Percentiles rank a stretch among this genome's conserved stretches.
These are phyloP conservation scores for Wickerhamomyces queroliae DNA, from an alignment of 805 yeast genomes.

Conservation along the genomic window DNA sequence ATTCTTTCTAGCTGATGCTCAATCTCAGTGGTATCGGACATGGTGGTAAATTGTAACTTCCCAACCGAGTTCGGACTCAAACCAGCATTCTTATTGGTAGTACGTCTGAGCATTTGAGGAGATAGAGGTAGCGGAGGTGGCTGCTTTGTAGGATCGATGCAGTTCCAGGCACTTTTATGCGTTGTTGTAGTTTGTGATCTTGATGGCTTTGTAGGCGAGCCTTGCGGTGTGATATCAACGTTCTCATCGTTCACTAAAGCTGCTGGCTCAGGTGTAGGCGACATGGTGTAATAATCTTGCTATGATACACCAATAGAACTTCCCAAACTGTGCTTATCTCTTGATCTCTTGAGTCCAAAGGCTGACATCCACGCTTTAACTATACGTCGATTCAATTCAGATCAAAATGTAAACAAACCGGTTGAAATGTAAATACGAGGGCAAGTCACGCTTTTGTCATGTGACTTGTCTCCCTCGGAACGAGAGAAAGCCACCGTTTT, in stretches of 20 bases:
- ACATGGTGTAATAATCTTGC: neutral
- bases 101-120: conserved; percentile 29
- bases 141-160: conserved; percentile 32
- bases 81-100: conserved; percentile 11
- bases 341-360: too few species aligned
- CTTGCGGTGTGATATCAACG: conserved; percentile 10
- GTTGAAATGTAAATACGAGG: neutral
- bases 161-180: conserved; percentile 28
- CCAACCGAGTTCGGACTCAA: conserved; percentile 15
- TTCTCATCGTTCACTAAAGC: conserved; percentile 17
- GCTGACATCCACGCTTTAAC: too few species aligned
- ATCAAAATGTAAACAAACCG: conserved; percentile 1
- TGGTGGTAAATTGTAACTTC: conserved; percentile 15
- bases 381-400: neutral
- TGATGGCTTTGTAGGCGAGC: conserved; percentile 1
- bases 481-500: neutral
- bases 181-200: conserved; percentile 14
- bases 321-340: neutral
- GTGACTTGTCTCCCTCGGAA: neutral
- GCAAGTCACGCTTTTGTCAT: neutral
- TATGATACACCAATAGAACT: neutral
- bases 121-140: conserved; percentile 37
- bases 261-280: too few species aligned
- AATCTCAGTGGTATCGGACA: conserved; percentile 13
- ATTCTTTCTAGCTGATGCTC: conserved; percentile 23